Conservation (phyloP, 2,329 filamentous ascomycete genomes). For the Westerdykella aurantiaca region DNA sequence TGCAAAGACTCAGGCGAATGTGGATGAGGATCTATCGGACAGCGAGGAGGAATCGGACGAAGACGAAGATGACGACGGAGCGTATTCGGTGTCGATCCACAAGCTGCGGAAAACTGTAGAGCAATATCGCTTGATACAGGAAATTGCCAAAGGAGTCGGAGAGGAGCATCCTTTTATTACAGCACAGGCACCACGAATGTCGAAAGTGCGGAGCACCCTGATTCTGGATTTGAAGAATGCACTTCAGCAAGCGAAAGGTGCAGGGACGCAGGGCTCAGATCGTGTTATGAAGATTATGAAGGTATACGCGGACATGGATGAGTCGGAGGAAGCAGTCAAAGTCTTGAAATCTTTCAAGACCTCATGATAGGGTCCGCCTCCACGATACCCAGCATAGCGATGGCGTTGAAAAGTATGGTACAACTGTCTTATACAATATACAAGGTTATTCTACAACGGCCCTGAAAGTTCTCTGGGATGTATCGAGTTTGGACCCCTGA, state of each 20-base stretch:
- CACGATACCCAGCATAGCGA: slow-evolving; percentile 39
- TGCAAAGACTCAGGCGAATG: slow-evolving; percentile 13
- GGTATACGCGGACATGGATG: slow-evolving; percentile 58
- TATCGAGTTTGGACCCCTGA: slow-evolving; percentile 49
- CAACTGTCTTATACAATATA: slow-evolving; percentile 27
- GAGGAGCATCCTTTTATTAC: slow-evolving; percentile 58
- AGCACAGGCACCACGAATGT: slow-evolving; percentile 51
- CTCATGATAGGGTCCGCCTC: slow-evolving; percentile 9
- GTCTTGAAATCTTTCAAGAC: slow-evolving; percentile 43
- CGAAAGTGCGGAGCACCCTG: slow-evolving; percentile 56
- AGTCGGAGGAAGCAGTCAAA: slow-evolving; percentile 54
- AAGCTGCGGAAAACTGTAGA: slow-evolving; percentile 52
- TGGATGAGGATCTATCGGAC: slow-evolving; percentile 20
- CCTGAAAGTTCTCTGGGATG: slow-evolving; percentile 36
- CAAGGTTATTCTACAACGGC: slow-evolving; percentile 21
- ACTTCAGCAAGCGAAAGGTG: slow-evolving; percentile 51
- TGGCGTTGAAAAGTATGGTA: slow-evolving; percentile 41
- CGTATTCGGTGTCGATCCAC: slow-evolving; percentile 28
- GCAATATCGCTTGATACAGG: slow-evolving; percentile 53
- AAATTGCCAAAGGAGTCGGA: slow-evolving; percentile 48
- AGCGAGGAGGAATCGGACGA: slow-evolving; percentile 29
- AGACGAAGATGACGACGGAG: slow-evolving; percentile 25
- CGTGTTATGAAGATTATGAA: slow-evolving; percentile 52
- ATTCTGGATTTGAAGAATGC: slow-evolving; percentile 60
- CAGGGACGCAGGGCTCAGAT: slow-evolving; percentile 35